Evolutionary conservation across 805 yeast genomes (phyloP).

Genomic region (Debaryomyces hansenii): DNA sequence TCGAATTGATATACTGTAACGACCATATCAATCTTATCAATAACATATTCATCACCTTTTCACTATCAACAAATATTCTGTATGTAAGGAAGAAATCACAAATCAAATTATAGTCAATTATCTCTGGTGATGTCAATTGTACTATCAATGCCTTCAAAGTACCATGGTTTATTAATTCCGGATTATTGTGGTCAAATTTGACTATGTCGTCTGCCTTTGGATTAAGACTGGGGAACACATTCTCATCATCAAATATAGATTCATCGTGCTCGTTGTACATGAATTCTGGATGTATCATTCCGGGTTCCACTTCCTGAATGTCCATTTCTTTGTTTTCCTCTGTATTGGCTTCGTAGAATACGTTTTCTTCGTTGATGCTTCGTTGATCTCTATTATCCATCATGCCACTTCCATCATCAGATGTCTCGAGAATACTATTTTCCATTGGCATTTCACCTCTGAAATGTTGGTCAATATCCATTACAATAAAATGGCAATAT

Average conservation of each 20-base stretch:
- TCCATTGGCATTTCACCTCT: not conserved
- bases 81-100: conserved; percentile 87
- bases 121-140: conserved; percentile 68
- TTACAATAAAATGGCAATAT: not conserved
- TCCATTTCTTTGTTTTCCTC: not conserved
- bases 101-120: conserved; percentile 73
- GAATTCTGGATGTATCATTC: conserved; percentile 19
- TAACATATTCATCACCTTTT: conserved; percentile 59
- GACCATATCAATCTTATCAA: conserved; percentile 75
- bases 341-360: not conserved
- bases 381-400: not conserved
- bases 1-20: conserved; percentile 41
- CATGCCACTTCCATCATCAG: not conserved
- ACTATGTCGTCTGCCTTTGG: conserved; percentile 19
- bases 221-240: conserved; percentile 32
- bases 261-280: conserved; percentile 37
- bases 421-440: not conserved
- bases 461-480: not conserved
- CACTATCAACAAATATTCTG: conserved; percentile 64
- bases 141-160: conserved; percentile 51
- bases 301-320: not conserved
- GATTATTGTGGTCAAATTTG: conserved; percentile 33
- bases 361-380: not conserved
- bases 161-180: conserved; percentile 35
- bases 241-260: conserved; percentile 35